These are phyloP conservation scores for Moesziomyces antarcticus DNA, from an alignment of 1,284 basidiomycete genomes.

Conservation along the genomic window DNA sequence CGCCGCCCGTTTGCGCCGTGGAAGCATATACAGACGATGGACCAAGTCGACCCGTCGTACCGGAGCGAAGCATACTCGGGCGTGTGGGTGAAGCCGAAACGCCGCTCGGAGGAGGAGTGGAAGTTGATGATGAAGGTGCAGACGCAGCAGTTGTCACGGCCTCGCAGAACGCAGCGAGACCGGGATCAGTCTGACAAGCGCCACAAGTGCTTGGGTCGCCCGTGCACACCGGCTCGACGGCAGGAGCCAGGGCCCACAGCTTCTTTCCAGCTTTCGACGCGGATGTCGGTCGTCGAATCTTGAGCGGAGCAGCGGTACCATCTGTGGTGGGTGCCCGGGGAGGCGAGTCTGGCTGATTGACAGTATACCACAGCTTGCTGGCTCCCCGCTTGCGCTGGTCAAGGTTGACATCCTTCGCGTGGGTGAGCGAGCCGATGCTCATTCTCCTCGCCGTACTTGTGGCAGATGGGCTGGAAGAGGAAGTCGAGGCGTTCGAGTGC, in stretches of 20 bases:
- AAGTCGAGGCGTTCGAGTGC: slow-evolving; percentile 1
- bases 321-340: slow-evolving; percentile 11
- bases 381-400: slow-evolving; percentile 17
- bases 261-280: slow-evolving; percentile 24
- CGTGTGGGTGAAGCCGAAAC: slow-evolving; percentile 1
- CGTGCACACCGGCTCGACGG: slow-evolving; percentile 37
- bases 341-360: slow-evolving; percentile 18
- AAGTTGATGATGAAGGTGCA: background rate
- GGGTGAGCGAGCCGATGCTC: slow-evolving; percentile 45
- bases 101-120: background rate
- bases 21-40: slow-evolving; percentile 1
- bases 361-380: slow-evolving; percentile 48
- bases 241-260: slow-evolving; percentile 23
- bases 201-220: slow-evolving; percentile 53
- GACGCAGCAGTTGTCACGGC: slow-evolving; percentile 39
- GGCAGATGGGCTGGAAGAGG: background rate
- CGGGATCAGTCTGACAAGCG: slow-evolving; percentile 52
- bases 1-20: slow-evolving; percentile 7
- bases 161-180: slow-evolving; percentile 53
- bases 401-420: slow-evolving; percentile 24
- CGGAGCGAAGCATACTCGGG: slow-evolving; percentile 18
- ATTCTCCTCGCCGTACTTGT: slow-evolving; percentile 29
- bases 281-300: slow-evolving; percentile 3
- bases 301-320: slow-evolving; percentile 21
- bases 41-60: slow-evolving; percentile 17